Percentiles rank a stretch among this genome's conserved stretches.
phyloP scores from a whole-genome alignment of 345 rosid genomes.

The Barbarea vulgaris region DNA sequence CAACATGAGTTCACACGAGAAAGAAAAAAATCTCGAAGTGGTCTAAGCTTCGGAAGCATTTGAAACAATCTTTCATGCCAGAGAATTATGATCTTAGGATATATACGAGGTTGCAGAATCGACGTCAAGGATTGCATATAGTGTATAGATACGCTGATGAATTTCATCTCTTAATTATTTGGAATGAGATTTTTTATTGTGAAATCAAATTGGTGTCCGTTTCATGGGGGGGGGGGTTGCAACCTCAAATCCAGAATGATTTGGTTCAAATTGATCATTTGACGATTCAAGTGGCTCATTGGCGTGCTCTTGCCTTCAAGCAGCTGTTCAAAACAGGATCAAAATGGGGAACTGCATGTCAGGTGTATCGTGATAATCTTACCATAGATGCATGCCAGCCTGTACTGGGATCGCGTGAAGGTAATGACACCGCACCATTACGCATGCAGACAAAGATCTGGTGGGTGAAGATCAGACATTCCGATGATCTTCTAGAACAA shows the following conservation, averaged over 20 bases:
- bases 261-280: neutral
- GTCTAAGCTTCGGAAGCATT: neutral
- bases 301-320: neutral
- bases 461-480: too few species aligned
- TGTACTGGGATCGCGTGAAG: too few species aligned
- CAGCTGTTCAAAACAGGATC: too few species aligned
- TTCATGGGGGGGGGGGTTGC: neutral
- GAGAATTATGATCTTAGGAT: neutral
- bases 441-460: too few species aligned
- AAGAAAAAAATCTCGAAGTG: too few species aligned
- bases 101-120: neutral
- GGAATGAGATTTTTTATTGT: neutral
- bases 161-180: neutral
- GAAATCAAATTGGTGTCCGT: neutral
- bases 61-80: neutral
- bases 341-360: too few species aligned
- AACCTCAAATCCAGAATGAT: neutral
- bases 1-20: neutral
- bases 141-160: neutral
- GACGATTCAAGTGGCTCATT: neutral
- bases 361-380: too few species aligned
- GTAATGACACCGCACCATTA: too few species aligned
- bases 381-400: too few species aligned
- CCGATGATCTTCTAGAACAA: too few species aligned
- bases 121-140: rapidly evolving